These are phyloP conservation scores for Dictyostelium firmibasis DNA, from an alignment of 78 protist genomes.

Conservation along the genomic window DNA sequence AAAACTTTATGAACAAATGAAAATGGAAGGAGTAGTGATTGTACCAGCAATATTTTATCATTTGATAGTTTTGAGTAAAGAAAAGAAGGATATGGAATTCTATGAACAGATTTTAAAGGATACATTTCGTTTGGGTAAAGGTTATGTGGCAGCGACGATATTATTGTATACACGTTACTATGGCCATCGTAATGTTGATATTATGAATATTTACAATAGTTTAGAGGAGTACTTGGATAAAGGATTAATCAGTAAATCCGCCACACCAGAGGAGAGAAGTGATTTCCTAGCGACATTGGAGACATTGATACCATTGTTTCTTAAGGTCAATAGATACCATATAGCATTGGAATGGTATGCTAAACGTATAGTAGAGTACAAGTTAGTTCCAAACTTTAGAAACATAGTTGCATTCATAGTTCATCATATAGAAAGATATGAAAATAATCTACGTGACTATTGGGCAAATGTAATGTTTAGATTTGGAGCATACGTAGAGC, in stretches of 20 bases:
- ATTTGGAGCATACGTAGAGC: background rate
- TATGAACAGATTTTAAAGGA: background rate
- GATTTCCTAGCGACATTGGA: background rate
- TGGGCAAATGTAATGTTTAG: background rate
- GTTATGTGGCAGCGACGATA: background rate
- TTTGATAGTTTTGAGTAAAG: background rate
- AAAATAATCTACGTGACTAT: background rate
- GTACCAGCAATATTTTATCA: background rate
- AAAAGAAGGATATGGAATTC: background rate
- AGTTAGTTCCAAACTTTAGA: background rate
- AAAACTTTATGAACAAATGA: background rate
- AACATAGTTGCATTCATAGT: background rate
- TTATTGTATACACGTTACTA: background rate
- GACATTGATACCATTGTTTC: background rate
- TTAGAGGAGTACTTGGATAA: background rate
- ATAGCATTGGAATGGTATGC: slow-evolving; percentile 1
- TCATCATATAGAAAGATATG: background rate
- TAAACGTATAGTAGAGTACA: background rate
- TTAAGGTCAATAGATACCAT: background rate
- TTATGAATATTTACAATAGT: background rate
- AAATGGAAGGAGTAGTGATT: background rate
- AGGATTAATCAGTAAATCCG: background rate
- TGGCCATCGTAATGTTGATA: background rate
- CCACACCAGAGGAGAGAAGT: background rate
- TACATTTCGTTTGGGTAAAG: background rate